A percentile compares a stretch with the other conserved stretches of the same genome.
phyloP scores from a whole-genome alignment of 2,329 filamentous ascomycete genomes.

The Endoconidiophora polonica region DNA sequence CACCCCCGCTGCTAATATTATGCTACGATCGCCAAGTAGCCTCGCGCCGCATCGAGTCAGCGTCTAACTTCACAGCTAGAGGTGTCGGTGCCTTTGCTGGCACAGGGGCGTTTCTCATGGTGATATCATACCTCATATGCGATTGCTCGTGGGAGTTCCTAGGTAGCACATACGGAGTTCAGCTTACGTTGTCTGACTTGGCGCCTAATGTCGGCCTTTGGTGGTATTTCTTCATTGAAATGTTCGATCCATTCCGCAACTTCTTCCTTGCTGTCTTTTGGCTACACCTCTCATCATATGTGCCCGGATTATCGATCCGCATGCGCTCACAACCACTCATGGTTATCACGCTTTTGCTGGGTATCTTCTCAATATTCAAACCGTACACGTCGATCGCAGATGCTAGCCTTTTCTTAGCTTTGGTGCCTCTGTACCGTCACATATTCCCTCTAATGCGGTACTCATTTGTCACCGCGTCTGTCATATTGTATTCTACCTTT shows the following conservation, averaged over 20 bases:
- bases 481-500: conserved; percentile 72
- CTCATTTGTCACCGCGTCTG: conserved; percentile 69
- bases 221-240: conserved; percentile 99
- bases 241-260: conserved; percentile 93
- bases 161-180: conserved; percentile 77
- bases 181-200: conserved; percentile 76
- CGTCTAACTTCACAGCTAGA: conserved; percentile 34
- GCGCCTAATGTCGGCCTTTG: conserved; percentile 91
- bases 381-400: conserved; percentile 91
- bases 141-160: conserved; percentile 76
- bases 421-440: conserved; percentile 78
- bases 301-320: conserved; percentile 68
- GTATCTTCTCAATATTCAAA: conserved; percentile 89
- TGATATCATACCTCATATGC: conserved; percentile 56
- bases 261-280: conserved; percentile 98
- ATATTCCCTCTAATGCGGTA: conserved; percentile 88
- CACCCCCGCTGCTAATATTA: conserved; percentile 66
- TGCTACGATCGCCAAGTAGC: conserved; percentile 50
- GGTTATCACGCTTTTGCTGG: conserved; percentile 66
- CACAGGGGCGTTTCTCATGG: conserved; percentile 46
- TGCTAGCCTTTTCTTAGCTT: conserved; percentile 66
- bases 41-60: conserved; percentile 21
- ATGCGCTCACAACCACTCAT: conserved; percentile 75
- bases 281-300: conserved; percentile 83
- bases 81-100: conserved; percentile 36